A percentile compares a stretch with the other conserved stretches of the same genome.
Evolutionary conservation across 2,329 filamentous ascomycete genomes (phyloP).

Genomic region (Metarhizium guizhouense): DNA sequence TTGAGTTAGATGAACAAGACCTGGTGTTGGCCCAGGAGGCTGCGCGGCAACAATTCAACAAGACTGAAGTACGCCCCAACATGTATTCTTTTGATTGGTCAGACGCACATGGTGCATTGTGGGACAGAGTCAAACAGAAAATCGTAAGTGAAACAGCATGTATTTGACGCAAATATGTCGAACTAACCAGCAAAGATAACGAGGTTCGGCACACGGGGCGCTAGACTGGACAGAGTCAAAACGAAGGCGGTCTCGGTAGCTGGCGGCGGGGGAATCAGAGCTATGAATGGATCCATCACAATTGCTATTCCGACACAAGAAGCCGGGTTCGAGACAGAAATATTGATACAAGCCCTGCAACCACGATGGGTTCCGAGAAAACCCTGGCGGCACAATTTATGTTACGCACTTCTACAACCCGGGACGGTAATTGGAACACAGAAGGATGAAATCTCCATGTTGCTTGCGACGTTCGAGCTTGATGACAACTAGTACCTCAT

Average conservation of each 20-base stretch:
- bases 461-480: background rate
- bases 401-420: background rate
- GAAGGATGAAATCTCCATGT: background rate
- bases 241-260: background rate
- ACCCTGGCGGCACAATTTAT: background rate
- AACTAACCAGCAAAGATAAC: background rate
- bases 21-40: background rate
- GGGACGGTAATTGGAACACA: background rate
- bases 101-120: background rate
- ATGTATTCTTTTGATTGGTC: background rate
- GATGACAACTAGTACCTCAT: background rate
- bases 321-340: background rate
- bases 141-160: background rate
- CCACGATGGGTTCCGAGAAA: background rate
- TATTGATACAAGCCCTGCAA: background rate
- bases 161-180: background rate
- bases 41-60: background rate
- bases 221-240: background rate
- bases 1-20: background rate
- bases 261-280: background rate
- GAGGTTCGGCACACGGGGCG: background rate
- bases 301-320: background rate
- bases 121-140: background rate
- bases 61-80: background rate
- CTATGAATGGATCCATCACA: background rate